phyloP scores from a whole-genome alignment of 371 early-diverging fungal species.

The Saksenaea vasiformis region DNA sequence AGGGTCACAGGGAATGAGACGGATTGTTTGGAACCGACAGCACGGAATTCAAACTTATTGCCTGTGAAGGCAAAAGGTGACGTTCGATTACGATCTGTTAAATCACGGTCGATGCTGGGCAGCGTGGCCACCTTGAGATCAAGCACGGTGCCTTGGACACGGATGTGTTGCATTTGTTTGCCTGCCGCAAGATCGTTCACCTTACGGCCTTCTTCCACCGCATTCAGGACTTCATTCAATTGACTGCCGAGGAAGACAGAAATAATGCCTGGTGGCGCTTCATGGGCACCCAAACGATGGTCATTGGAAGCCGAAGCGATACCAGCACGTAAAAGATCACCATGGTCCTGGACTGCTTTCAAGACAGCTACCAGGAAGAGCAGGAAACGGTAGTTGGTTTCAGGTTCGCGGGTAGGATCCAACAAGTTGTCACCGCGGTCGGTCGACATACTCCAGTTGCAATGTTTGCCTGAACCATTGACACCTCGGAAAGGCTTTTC shows the following conservation, averaged over 20 bases:
- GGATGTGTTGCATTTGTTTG: conserved; percentile 84
- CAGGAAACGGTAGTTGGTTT: conserved; percentile 96
- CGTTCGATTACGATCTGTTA: conserved; percentile 99
- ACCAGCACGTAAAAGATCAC: conserved; percentile 73
- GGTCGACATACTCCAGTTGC: conserved; percentile 98
- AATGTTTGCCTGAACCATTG: conserved; percentile 98
- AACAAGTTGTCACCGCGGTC: conserved; percentile 94
- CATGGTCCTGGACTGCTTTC: conserved; percentile 89
- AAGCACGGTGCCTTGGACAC: conserved; percentile 92
- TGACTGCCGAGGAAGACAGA: conserved; percentile 97
- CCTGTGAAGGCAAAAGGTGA: conserved; percentile 99
- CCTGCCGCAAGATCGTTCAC: conserved; percentile 77
- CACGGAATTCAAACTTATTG: conserved; percentile 99
- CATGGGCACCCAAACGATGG: conserved; percentile 97
- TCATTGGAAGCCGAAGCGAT: conserved; percentile 95
- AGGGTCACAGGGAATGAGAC: conserved; percentile 94
- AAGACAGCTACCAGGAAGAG: conserved; percentile 89
- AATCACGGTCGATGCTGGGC: conserved; percentile 91
- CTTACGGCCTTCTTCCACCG: conserved; percentile 86
- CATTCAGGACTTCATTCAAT: conserved; percentile 88
- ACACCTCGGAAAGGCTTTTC: conserved; percentile 99
- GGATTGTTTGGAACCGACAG: conserved; percentile 97
- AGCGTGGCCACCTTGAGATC: conserved; percentile 94
- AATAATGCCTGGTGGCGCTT: conserved; percentile 97
- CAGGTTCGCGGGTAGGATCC: conserved; percentile 90